Base-by-base conservation (phyloP, 306 rosid genomes). In the Amphicarpaea edgeworthii region DNA sequence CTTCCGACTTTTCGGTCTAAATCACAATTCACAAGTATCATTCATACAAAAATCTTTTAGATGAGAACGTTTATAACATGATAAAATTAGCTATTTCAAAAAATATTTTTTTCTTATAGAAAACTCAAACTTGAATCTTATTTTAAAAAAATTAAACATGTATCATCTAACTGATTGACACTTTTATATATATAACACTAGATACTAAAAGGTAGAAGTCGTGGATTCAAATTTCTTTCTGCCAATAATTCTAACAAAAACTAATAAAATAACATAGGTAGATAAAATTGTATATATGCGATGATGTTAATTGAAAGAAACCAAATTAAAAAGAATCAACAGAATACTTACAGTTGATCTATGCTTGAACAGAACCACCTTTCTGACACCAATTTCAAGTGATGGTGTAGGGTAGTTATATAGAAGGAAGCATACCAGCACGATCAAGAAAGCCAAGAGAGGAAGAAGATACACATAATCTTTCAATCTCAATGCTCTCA, bases 371-470 rank as follows among this genome's bases (percentile, higher is more conserved):
- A 60, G 68, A 76, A 76, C 43, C 32, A 38, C 32, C 41, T 53
- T 75, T 12, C 3, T 59, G 51, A 24, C 7, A 57, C 12, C 41
- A 21, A 12, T 64, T 45, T 43, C 16, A 19, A 54, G 4, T 20
- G 57, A 57, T 46, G 57, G 50, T 46, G 15, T 57, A 16, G 45
- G 66, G 70, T 50, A 49, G 30, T n/a, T 41, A 12, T 20, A 54
- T 7, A 34, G 55, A 57, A 82, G 49, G 47, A 79, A 58, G 72
- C 79, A 84, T 7, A 73, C 3, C 10, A 77, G 19, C 26, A 84
- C 2, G 0, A 73, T 50, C 26, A 82, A 73, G 38, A 82, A 72
- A 26, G 84, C 85, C 30, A 54, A 2, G 15, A 79, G 30, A 74
- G 58, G 62, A 71, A 78, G 49, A 66, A 78, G 49, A 66, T 20